Evolutionary conservation across 208 protist species (phyloP), one percentile per base, ranked within the genome.

Genomic region (Balamuthia mandrillaris): DNA sequence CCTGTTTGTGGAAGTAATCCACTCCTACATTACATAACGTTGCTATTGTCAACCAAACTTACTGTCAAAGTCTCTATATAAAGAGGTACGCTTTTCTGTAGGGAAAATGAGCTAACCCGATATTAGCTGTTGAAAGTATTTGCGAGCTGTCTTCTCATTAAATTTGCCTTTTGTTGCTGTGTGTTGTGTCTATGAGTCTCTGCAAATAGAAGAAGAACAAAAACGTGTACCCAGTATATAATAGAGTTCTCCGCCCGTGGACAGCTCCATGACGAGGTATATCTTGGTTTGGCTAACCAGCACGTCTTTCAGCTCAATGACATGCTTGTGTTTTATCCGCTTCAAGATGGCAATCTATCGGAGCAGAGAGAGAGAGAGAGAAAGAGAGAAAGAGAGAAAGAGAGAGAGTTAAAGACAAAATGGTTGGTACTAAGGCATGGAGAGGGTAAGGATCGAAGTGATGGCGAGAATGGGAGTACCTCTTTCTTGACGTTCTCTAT

Each of bases 51-150:
- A n/a, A n/a, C 18, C n/a, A n/a, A 56, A n/a, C 49, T 27, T 27
- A 18, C 18, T 56, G 49, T 56, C n/a, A n/a, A 56, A 56, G n/a
- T n/a, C n/a, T n/a, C n/a, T n/a, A n/a, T n/a, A n/a, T n/a, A n/a
- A n/a, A 56, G 49, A 18, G 49, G 18, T 56, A 18, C 18, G 16
- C 18, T 70, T 56, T 70, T 18, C 24, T 49, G 21, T 21, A 70
- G 31, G 31, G 61, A 49, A n/a, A n/a, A 18, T 18, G 18, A 39
- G 24, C 18, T 18, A 49, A 79, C 70, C 70, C 37, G 29, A 24
- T 33, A 98, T 96, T 12, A 98, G 91, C 90, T 98, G 96, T 78
- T 97, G 95, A 84, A 98, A 98, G 90, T 97, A 98, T 42, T 93
- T 52, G 0, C 96, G 91, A 3, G 94, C 95, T n/a, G 87, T 94